Evolutionary conservation across 371 early-diverging fungal genomes (phyloP), one percentile per base, ranked within the genome.

Genomic region (Rhizopus sp.): DNA sequence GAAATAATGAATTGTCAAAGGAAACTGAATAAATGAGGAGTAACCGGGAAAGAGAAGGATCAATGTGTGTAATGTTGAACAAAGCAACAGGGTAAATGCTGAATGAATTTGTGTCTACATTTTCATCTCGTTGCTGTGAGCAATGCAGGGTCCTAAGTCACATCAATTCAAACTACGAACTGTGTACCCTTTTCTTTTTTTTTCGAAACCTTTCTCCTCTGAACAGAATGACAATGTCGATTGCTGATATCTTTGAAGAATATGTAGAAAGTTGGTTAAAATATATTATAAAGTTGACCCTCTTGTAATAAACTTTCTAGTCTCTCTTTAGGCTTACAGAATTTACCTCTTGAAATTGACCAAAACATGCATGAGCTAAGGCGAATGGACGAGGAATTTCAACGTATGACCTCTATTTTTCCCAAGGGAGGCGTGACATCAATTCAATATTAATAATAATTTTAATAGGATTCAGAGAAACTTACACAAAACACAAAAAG

Each of bases 291-390:
- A 34, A 23, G 23, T 41, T 9, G 13, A 3, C 17, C 33, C 12
- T 6, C 23, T n/a, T 31, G 23, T 4, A 47, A 17, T 12, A 5
- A 23, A 23, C 12, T 48, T 35, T 5, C 9, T 38, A 7, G 7
- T 5, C 6, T 40, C n/a, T 23, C 29, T 42, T 34, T 57, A 79
- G 79, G 77, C 62, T 57, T 80, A 30, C 73, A 74, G 48, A 77
- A 75, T 45, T 59, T 80, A n/a, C 80, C 80, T 12, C 64, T 70
- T 42, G 80, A 80, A 55, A 75, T 80, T 45, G 77, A 80, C 51
- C 80, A 80, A 56, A 77, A 77, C 50, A 80, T 80, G 80, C 77
- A 72, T 49, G 80, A 80, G 38, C 59, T 80, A 31, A 73, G 80
- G 55, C 63, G 72, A 39, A 80, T 80, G 80, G 80, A 80, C 54